These are phyloP conservation scores for Aspergillaceae sp. DNA, from an alignment of 2,329 filamentous ascomycete genomes.

Conservation along the genomic window DNA sequence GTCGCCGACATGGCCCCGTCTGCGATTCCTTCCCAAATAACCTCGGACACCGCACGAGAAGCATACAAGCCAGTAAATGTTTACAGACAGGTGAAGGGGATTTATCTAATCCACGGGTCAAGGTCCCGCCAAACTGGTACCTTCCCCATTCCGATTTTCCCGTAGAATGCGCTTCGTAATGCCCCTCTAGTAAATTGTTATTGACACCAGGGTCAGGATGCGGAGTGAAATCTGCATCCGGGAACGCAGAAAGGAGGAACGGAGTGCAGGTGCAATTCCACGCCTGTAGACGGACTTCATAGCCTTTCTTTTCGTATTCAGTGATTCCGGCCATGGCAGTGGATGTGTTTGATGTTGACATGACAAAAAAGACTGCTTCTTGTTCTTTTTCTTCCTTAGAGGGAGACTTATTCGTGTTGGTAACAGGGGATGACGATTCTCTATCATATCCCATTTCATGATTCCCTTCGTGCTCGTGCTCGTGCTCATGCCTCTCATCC, in stretches of 20 bases:
- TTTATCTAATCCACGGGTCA: slow-evolving; percentile 15
- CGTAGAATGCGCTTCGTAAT: too few relatives aligned
- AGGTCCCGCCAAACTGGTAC: slow-evolving; percentile 27
- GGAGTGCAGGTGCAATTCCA: slow-evolving; percentile 90
- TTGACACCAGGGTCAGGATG: not conserved
- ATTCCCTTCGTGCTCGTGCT: not conserved
- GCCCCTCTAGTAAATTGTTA: too few relatives aligned
- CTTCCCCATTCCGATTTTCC: not conserved
- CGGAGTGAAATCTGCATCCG: slow-evolving; percentile 1
- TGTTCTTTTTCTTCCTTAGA: not conserved
- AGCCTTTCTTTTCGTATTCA: slow-evolving; percentile 33
- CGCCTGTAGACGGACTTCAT: slow-evolving; percentile 62
- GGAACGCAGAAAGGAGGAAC: slow-evolving; percentile 67
- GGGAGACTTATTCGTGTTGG: too few relatives aligned
- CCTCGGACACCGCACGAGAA: slow-evolving; percentile 57
- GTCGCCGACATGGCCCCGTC: slow-evolving; percentile 32
- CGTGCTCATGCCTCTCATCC: not conserved
- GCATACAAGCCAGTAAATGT: slow-evolving; percentile 74
- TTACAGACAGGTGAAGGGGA: slow-evolving; percentile 56
- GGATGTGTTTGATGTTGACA: slow-evolving; percentile 41
- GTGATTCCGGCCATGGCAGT: slow-evolving; percentile 20
- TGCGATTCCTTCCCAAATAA: slow-evolving; percentile 50
- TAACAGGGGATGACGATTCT: too few relatives aligned
- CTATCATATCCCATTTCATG: too few relatives aligned
- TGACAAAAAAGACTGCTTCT: slow-evolving; percentile 49